Evolutionary conservation across 169 alveolate genomes (phyloP), one percentile per base, ranked within the genome.

Genomic region (Eimeria necatrix): DNA sequence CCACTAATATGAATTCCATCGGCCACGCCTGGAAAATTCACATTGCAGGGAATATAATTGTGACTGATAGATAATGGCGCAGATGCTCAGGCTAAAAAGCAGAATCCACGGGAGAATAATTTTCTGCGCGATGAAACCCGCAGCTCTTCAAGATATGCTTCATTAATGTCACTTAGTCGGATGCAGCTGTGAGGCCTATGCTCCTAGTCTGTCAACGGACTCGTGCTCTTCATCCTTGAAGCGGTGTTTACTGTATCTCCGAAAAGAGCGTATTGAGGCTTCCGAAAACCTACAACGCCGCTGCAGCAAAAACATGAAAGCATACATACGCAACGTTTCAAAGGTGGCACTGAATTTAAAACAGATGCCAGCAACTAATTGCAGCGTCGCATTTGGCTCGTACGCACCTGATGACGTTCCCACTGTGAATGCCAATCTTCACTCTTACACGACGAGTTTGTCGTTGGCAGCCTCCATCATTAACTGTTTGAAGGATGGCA

Each of bases 221-320:
- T 68, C 18, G 84, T 68, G 84, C 91, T 80, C 6, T 91, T 91
- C 95, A 91, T 91, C 10, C 95, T 46, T 51, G 95, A 91, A 20
- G 95, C 95, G 68, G 95, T 91, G 84, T 91, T 91, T 7, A 91
- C 95, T 46, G 95, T 91, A 60, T 91, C 95, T 4, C 95, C 99
- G 90, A 99, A 98, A 60, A 99, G 97, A 22, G 99, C 98, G 95
- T 98, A 99, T 95, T 99, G 99, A 4, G 99, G 99, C 95, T 99
- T 99, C 84, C 98, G 99, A 41, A 98, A 97, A 49, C 99, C 99
- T 8, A 99, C 99, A 46, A 99, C 99, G 3, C 99, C 99, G 9
- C 99, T 87, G 93, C 70, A 52, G n/a, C 68, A 64, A 32, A 64
- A 3, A 49, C 85, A 74, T 18, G 12, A 16, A n/a, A 24, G 32